These are phyloP conservation scores for Colletotrichum trifolii DNA, from an alignment of 2,329 filamentous ascomycete genomes.

Conservation along the genomic window DNA sequence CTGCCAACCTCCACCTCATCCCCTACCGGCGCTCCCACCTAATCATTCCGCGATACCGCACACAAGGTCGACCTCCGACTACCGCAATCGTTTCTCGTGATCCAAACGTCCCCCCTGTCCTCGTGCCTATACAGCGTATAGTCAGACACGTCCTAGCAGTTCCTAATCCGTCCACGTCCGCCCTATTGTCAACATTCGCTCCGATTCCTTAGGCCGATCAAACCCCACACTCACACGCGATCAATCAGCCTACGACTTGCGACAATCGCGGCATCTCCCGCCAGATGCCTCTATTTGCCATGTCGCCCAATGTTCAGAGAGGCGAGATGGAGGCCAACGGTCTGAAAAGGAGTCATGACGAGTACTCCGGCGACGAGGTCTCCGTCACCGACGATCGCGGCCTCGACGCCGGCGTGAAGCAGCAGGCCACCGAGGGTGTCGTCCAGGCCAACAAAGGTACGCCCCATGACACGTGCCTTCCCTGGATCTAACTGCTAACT, in stretches of 20 bases:
- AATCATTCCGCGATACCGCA: background rate
- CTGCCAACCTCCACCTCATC: conserved; percentile 6
- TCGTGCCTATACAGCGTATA: no score
- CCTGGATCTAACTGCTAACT: background rate
- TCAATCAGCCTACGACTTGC: conserved; percentile 9
- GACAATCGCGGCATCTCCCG: conserved; percentile 6
- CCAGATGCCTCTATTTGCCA: conserved; percentile 59
- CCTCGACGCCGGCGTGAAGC: conserved; percentile 28
- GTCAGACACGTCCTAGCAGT: no score
- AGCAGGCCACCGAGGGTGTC: conserved; percentile 24
- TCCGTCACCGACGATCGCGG: conserved; percentile 35
- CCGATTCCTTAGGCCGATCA: background rate
- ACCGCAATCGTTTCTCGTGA: background rate
- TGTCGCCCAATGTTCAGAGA: conserved; percentile 59
- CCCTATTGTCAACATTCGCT: no score
- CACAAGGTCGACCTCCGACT: conserved; percentile 7
- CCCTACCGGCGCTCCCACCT: conserved; percentile 22
- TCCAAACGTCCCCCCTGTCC: no score
- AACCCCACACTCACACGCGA: background rate
- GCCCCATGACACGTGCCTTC: background rate
- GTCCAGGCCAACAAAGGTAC: conserved; percentile 26
- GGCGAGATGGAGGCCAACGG: conserved; percentile 52
- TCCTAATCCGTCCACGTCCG: no score
- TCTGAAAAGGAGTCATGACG: conserved; percentile 60
- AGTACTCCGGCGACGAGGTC: conserved; percentile 51